Evolutionary conservation across 1,139 yeast species (phyloP).

Genomic region (Yamadazyma trypodendri): DNA sequence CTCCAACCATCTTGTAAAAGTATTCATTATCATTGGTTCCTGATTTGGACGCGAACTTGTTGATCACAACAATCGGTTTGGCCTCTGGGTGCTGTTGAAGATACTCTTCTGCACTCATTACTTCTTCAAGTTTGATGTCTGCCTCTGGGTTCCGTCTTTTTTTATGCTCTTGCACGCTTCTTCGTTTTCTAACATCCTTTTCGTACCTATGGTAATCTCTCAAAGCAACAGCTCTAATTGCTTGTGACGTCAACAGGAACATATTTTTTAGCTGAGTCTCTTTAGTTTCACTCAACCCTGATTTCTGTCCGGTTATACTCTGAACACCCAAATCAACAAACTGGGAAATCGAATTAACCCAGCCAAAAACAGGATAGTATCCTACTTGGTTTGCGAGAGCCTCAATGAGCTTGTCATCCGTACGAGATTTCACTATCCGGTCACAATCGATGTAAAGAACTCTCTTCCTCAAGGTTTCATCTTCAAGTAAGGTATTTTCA

Average conservation of each 20-base stretch:
- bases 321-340: constrained; percentile 84
- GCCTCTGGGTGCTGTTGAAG: constrained; percentile 82
- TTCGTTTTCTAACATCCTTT: constrained; percentile 14
- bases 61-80: constrained; percentile 84
- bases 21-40: constrained; percentile 53
- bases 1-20: constrained; percentile 75
- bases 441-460: constrained; percentile 81
- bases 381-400: constrained; percentile 78
- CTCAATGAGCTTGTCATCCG: constrained; percentile 67
- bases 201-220: constrained; percentile 36
- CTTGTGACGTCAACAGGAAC: constrained; percentile 69
- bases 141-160: constrained; percentile 12
- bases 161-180: constrained; percentile 15
- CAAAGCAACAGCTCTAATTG: constrained; percentile 68
- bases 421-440: constrained; percentile 64
- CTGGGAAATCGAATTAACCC: constrained; percentile 80
- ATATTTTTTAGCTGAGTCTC: constrained; percentile 84
- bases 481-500: constrained; percentile 60
- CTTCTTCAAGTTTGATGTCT: constrained; percentile 18
- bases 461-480: constrained; percentile 43
- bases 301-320: constrained; percentile 90
- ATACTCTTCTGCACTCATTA: constrained; percentile 72
- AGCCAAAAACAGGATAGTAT: constrained; percentile 89
- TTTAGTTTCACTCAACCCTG: constrained; percentile 83
- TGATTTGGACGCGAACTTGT: constrained; percentile 61